Base-by-base conservation (phyloP, 179 eudicot genomes). In the Heliamphora pulchella region DNA sequence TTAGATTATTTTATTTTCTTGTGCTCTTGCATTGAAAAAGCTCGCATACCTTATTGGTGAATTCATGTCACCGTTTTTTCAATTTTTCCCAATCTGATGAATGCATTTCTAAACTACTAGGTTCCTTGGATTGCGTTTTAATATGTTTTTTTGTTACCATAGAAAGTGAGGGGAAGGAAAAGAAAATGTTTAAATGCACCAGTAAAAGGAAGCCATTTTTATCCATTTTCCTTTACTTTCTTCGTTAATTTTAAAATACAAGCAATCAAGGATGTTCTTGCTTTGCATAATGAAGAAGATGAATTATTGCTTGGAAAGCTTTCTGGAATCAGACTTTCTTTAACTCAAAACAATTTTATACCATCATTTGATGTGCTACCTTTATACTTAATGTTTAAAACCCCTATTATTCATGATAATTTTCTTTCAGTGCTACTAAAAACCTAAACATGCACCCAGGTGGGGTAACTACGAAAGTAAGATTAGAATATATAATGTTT, bases 1-100 rank as follows among this genome's bases (percentile, higher is more conserved):
- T n/a, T 48, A 67, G 50, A 15, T 51, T 15, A 10, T 85, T 77
- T 71, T 55, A 10, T 41, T 43, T 70, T 18, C 22, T 81, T 64
- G 15, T 78, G 47, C 8, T 31, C 31, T 43, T 31, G 47, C 18
- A 14, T 73, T 73, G 62, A 54, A 54, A 51, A 73, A 22, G 5
- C 18, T 31, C 8, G 41, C n/a, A 14, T 1, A 71, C 20, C 43
- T 18, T 3, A 14, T 13, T 31, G 47, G 63, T 53, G 63, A 31
- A 76, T 62, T 44, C 39, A 8, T 61, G 55, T 43, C 2, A 43
- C 9, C n/a, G 46, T 44, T 43, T n/a, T 58, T 76, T 76, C 70
- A 62, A 18, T 76, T 76, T 6, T 20, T 62, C 46, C 46, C 47
- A 61, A 44, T 59, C 51, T 61, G 20, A 46, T 7, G 46, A 76